These are phyloP conservation scores for Allium cepa DNA, from an alignment of 106 monocot species.

Conservation along the genomic window DNA sequence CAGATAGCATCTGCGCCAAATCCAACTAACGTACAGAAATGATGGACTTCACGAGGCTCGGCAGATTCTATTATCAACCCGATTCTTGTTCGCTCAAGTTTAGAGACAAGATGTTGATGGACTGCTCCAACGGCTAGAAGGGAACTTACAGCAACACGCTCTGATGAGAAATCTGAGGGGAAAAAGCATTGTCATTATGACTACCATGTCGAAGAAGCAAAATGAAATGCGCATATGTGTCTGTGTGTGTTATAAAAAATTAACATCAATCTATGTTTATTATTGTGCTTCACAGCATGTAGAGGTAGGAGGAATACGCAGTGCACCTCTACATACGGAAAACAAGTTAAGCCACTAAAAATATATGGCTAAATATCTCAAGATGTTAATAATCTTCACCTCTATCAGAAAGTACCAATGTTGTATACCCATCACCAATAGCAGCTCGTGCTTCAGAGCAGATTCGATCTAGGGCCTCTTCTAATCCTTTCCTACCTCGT, in stretches of 20 bases:
- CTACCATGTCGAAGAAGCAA: not conserved
- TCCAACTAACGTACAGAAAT: conserved; percentile 97
- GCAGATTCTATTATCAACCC: conserved; percentile 92
- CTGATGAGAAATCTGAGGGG: conserved; percentile 60
- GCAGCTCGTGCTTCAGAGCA: conserved; percentile 80
- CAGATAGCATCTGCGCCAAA: conserved; percentile 98
- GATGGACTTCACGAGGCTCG: conserved; percentile 98
- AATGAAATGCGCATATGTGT: not conserved
- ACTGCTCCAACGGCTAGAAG: conserved; percentile 97
- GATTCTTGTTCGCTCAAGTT: conserved; percentile 82
- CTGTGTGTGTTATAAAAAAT: not conserved
- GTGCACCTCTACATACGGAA: not conserved
- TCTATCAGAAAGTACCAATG: conserved; percentile 90
- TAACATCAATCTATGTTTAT: too few relatives aligned
- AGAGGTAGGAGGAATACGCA: not conserved
- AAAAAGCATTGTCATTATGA: conserved; percentile 3
- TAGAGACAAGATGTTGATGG: conserved; percentile 95
- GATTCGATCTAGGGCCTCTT: conserved; percentile 79
- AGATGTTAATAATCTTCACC: conserved; percentile 33
- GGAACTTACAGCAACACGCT: conserved; percentile 89
- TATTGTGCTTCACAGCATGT: too few relatives aligned
- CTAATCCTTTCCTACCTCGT: conserved; percentile 73
- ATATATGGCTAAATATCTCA: not conserved
- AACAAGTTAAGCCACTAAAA: not conserved
- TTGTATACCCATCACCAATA: conserved; percentile 82